Evolutionary conservation across 495 filamentous ascomycete genomes (phyloP), one percentile per base, ranked within the genome.

Genomic region (Podospora conica): DNA sequence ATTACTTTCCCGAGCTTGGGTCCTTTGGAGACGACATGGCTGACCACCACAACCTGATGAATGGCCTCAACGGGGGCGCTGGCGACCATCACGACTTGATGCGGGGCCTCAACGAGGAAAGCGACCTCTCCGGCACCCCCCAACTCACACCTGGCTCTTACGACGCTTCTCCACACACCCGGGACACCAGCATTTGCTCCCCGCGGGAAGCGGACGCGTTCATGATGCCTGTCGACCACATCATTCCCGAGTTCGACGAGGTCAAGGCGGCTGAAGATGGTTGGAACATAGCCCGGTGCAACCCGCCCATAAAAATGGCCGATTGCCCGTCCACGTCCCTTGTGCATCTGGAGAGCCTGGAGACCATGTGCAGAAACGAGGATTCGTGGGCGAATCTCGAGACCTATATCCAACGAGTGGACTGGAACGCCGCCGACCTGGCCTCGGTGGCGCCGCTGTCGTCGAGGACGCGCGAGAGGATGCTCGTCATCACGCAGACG

Each of bases 401-500:
- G 58, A 68, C 74, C 33, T 76, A 79, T 53, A 67, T 81, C 23
- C 72, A 79, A 48, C 65, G 73, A 48, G 69, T 70, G 8, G 70
- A 78, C 58, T 70, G 74, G 74, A 67, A 77, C 31, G 68, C 69
- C 9, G 65, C 73, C 31, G 82, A 85, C 55, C 72, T 82, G 61
- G 73, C 79, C 23, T 76, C 75, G 7, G 79, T 83, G 9, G 80
- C 82, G 23, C 78, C 81, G 9, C 72, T 88, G 28, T 77, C 75
- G 4, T 71, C 82, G 12, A 74, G 76, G 25, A 84, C 85, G 33
- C 80, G 86, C n/a, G 86, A 88, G 70, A 85, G 83, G 74, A 80
- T 88, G 61, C 80, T 87, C 18, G 86, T 84, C 53, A 86, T 87
- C 58, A 86, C 86, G 9, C 86, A 88, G 66, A 82, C 76, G 66